A percentile compares a stretch with the other conserved stretches of the same genome.
phyloP scores from a whole-genome alignment of 345 rosid species.

The Eucalyptus globulus region DNA sequence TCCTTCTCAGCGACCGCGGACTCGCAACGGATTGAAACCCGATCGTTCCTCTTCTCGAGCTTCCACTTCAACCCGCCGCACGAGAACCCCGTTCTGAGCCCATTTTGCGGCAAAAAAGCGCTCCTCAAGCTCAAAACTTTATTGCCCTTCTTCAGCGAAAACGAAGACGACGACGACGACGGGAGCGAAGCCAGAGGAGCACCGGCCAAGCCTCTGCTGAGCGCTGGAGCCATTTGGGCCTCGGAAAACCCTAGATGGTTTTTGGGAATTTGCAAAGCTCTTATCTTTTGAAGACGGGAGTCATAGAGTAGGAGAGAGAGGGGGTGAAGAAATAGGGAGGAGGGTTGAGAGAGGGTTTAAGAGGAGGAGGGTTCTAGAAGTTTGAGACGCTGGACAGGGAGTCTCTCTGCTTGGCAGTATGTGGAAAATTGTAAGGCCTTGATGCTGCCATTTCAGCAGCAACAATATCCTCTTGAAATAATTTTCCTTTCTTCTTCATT shows the following conservation, averaged over 20 bases:
- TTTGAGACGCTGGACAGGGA: not conserved
- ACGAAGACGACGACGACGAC: slow-evolving; percentile 30
- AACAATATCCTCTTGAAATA: slow-evolving; percentile 3
- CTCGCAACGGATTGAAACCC: slow-evolving; percentile 48
- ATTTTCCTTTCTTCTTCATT: not conserved
- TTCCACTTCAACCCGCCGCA: slow-evolving; percentile 49
- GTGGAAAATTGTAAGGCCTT: slow-evolving; percentile 21
- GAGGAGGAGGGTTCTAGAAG: slow-evolving; percentile 3
- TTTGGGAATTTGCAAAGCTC: not conserved
- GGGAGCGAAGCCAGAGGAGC: slow-evolving; percentile 33
- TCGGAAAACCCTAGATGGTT: not conserved
- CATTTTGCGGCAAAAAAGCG: slow-evolving; percentile 29
- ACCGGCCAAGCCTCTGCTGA: slow-evolving; percentile 47
- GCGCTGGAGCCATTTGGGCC: slow-evolving; percentile 57
- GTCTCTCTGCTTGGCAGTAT: not conserved
- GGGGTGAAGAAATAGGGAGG: not conserved
- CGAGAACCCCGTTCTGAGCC: slow-evolving; percentile 26
- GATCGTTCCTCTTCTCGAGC: slow-evolving; percentile 30
- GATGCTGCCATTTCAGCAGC: slow-evolving; percentile 36
- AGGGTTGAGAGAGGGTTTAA: not conserved
- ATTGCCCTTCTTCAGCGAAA: slow-evolving; percentile 14
- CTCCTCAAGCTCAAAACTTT: slow-evolving; percentile 23
- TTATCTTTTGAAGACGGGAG: not conserved
- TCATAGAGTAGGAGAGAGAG: not conserved
- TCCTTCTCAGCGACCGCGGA: slow-evolving; percentile 90